Evolutionary conservation across 179 eudicot species (phyloP).

Genomic region (Spinacia oleracea): DNA sequence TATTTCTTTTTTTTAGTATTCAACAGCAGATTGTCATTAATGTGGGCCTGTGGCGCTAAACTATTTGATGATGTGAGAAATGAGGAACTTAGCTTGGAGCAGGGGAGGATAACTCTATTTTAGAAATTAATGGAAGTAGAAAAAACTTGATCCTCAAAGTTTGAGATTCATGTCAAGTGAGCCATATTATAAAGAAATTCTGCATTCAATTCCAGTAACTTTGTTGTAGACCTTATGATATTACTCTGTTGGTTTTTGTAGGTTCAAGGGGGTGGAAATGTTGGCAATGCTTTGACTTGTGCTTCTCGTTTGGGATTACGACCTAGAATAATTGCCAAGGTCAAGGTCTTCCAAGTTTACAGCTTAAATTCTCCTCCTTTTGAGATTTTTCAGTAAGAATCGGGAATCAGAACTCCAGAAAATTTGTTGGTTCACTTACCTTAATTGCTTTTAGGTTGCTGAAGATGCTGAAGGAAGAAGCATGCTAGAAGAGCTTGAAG

Average conservation of each 20-base stretch:
- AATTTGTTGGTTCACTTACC: background rate
- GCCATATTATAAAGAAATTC: background rate
- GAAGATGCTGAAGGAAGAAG: slow-evolving; percentile 42
- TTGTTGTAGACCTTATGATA: background rate
- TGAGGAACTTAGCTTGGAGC: background rate
- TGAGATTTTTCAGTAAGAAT: background rate
- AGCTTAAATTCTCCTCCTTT: background rate
- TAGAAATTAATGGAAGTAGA: background rate
- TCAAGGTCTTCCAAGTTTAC: slow-evolving; percentile 13
- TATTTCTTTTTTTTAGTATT: background rate
- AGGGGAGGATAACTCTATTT: background rate
- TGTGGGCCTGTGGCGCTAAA: background rate
- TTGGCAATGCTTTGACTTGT: slow-evolving; percentile 48
- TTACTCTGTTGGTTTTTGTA: slow-evolving; percentile 19
- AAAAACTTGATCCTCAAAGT: background rate
- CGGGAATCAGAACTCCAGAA: background rate
- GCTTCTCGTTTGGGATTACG: slow-evolving; percentile 46
- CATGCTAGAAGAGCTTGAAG: slow-evolving; percentile 40
- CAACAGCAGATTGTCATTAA: background rate
- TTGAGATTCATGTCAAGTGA: slow-evolving; percentile 1
- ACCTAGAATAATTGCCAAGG: slow-evolving; percentile 43
- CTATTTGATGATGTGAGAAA: background rate
- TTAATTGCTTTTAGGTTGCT: slow-evolving; percentile 36
- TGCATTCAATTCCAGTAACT: background rate
- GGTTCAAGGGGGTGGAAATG: slow-evolving; percentile 55